Evolutionary conservation across 2,329 filamentous ascomycete genomes (phyloP).

Genomic region (Beauveria australis): DNA sequence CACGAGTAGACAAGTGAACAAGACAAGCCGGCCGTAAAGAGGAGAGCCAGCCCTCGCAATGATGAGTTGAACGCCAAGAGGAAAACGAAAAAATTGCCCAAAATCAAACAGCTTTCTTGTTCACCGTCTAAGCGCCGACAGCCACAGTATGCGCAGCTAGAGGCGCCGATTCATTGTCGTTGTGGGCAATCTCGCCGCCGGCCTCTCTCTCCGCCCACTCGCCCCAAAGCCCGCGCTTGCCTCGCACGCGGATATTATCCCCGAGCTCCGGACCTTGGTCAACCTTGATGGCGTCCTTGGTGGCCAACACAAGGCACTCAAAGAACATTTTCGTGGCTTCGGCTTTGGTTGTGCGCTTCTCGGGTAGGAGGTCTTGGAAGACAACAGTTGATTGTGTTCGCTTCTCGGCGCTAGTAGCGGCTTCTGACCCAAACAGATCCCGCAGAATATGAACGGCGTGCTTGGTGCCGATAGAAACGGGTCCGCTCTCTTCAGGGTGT

Average conservation of each 20-base stretch:
- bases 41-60: slow-evolving; percentile 1
- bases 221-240: slow-evolving; percentile 94
- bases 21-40: background rate
- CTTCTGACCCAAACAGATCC: slow-evolving; percentile 72
- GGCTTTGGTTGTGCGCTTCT: slow-evolving; percentile 68
- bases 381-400: slow-evolving; percentile 70
- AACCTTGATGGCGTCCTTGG: slow-evolving; percentile 96
- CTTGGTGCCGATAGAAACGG: slow-evolving; percentile 84
- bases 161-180: slow-evolving; percentile 31
- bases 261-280: slow-evolving; percentile 76
- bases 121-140: slow-evolving; percentile 16
- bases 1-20: background rate
- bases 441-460: slow-evolving; percentile 92
- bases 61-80: slow-evolving; percentile 7
- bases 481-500: slow-evolving; percentile 75
- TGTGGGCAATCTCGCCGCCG: slow-evolving; percentile 51
- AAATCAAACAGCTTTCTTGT: background rate
- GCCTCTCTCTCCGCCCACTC: slow-evolving; percentile 81
- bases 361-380: slow-evolving; percentile 87
- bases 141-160: slow-evolving; percentile 17
- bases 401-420: slow-evolving; percentile 59
- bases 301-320: slow-evolving; percentile 88
- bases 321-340: slow-evolving; percentile 99
- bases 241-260: slow-evolving; percentile 71
- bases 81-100: slow-evolving; percentile 1